A percentile compares a stretch with the other conserved stretches of the same genome.
Conservation (phyloP, 106 monocot species). For the Dendrobium catenatum region DNA sequence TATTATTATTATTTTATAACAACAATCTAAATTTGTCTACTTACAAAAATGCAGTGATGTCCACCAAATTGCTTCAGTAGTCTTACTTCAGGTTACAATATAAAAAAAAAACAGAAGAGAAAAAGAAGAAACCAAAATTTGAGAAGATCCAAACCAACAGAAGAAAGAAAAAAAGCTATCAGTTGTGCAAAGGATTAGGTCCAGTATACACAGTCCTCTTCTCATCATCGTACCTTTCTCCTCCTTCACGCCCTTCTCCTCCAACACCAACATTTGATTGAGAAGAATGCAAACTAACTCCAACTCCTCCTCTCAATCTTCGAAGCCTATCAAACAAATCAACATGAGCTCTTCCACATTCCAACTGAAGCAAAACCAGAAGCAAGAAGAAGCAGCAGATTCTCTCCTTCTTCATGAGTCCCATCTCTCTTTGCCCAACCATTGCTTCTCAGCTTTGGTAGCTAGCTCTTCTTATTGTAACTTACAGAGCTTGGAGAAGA, state of each 20-base stretch:
- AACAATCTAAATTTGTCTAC: not conserved
- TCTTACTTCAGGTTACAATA: not conserved
- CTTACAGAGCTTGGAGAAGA: not conserved
- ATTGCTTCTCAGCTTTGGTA: not conserved
- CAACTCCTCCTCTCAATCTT: not conserved
- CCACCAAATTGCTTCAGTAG: not conserved
- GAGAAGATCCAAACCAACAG: not conserved
- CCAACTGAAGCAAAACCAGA: not conserved
- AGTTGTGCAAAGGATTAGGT: constrained; percentile 2
- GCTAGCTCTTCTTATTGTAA: no score
- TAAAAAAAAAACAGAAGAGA: no score
- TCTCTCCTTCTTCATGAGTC: not conserved
- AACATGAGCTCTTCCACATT: not conserved
- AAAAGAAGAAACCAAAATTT: not conserved
- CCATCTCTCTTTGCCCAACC: not conserved
- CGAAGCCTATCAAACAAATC: not conserved
- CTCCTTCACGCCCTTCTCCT: not conserved
- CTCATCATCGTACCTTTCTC: not conserved
- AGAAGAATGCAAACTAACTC: not conserved
- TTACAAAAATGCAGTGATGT: not conserved
- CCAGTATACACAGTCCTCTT: constrained; percentile 1
- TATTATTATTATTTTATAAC: no score
- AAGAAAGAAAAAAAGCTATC: not conserved
- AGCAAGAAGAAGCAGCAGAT: constrained; percentile 2
- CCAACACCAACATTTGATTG: not conserved